Conservation (phyloP, 345 rosid genomes). For the Sonneratia caseolaris region DNA sequence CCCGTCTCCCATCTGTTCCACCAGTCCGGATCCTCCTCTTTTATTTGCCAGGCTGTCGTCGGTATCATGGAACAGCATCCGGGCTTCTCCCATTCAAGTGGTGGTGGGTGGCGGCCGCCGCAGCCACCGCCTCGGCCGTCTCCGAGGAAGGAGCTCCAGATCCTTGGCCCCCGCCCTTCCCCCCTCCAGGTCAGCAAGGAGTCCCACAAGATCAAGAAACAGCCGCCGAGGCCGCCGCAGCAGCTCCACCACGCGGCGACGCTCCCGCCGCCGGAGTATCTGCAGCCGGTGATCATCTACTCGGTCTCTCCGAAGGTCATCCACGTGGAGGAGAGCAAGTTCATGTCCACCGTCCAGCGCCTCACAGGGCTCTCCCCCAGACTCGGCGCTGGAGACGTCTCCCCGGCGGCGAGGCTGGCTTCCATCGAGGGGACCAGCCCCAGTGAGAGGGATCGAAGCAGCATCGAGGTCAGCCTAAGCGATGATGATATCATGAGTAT, state of each 20-base stretch:
- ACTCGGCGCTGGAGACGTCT: slow-evolving; percentile 40
- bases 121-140: slow-evolving; percentile 11
- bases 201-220: slow-evolving; percentile 51
- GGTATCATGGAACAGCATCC: slow-evolving; percentile 16
- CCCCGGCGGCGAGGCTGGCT: slow-evolving; percentile 82
- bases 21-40: slow-evolving; percentile 1
- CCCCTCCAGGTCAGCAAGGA: slow-evolving; percentile 50
- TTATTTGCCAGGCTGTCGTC: background rate
- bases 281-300: slow-evolving; percentile 64
- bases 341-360: slow-evolving; percentile 82
- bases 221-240: slow-evolving; percentile 39
- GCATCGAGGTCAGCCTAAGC: background rate
- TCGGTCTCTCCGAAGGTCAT: slow-evolving; percentile 70
- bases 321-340: slow-evolving; percentile 50
- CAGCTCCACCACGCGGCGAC: slow-evolving; percentile 16
- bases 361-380: slow-evolving; percentile 67
- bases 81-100: slow-evolving; percentile 5
- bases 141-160: slow-evolving; percentile 34
- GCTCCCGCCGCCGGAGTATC: slow-evolving; percentile 8
- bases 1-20: background rate
- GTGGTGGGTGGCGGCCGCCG: slow-evolving; percentile 17
- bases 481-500: slow-evolving; percentile 9
- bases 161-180: slow-evolving; percentile 71
- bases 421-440: slow-evolving; percentile 62
- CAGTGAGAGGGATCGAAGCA: slow-evolving; percentile 16